phyloP scores from a whole-genome alignment of 1,284 basidiomycete genomes.

The Cryptococcus amylolentus region DNA sequence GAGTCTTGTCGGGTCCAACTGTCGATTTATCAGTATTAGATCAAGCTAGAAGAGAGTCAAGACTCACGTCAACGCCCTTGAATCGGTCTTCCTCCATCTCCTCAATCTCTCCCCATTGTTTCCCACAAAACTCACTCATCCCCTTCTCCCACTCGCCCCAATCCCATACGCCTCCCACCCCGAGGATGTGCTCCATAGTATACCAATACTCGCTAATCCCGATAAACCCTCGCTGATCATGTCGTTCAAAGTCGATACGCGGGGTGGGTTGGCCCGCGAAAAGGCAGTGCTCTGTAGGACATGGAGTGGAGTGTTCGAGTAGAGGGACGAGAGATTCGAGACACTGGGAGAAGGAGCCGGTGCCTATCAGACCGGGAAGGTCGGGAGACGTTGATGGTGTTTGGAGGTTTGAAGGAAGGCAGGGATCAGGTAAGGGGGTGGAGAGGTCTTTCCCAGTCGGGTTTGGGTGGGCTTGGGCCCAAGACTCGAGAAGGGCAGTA shows the following conservation, averaged over 20 bases:
- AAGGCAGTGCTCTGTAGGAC: constrained; percentile 80
- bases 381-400: constrained; percentile 51
- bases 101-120: constrained; percentile 74
- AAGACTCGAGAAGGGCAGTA: constrained; percentile 60
- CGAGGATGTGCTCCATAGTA: constrained; percentile 85
- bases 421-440: constrained; percentile 74
- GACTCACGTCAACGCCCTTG: constrained; percentile 59
- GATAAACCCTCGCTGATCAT: constrained; percentile 72
- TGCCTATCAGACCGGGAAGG: constrained; percentile 70
- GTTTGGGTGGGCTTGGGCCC: constrained; percentile 46
- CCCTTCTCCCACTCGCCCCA: constrained; percentile 93
- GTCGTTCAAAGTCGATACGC: constrained; percentile 81
- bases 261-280: constrained; percentile 91
- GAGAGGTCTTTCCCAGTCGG: constrained; percentile 10
- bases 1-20: constrained; percentile 75
- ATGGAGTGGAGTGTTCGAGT: constrained; percentile 80
- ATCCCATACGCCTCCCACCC: constrained; percentile 90
- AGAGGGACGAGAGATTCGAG: constrained; percentile 69
- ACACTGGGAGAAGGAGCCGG: constrained; percentile 86
- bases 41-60: background rate
- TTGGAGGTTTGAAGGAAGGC: constrained; percentile 73
- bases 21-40: background rate
- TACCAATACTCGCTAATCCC: constrained; percentile 99
- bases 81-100: constrained; percentile 63
- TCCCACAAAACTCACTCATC: constrained; percentile 78